Percentiles rank a stretch among this genome's conserved stretches.
Conservation (phyloP, 805 yeast species). For the Kazachstania psychrophila region DNA sequence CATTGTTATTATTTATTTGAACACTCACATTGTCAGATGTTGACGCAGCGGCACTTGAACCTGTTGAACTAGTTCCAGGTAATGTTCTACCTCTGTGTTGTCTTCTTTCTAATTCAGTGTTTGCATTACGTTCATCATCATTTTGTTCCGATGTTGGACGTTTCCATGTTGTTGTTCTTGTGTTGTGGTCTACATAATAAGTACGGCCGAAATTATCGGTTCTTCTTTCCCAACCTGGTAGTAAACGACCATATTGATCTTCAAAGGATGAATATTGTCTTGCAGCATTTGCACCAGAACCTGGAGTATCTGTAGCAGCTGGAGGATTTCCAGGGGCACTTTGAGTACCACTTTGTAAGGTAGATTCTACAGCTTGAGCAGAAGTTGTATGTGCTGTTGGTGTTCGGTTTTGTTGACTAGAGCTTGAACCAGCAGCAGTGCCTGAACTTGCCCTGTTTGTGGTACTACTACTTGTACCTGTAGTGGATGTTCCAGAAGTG, state of each 20-base stretch:
- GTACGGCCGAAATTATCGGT: conserved; percentile 97
- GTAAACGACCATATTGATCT: conserved; percentile 92
- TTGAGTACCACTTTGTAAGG: conserved; percentile 23
- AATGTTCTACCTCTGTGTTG: conserved; percentile 85
- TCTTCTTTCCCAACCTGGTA: conserved; percentile 98
- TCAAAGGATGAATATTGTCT: conserved; percentile 88
- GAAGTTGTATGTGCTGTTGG: conserved; percentile 15
- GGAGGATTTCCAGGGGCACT: conserved; percentile 8
- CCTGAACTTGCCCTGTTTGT: conserved; percentile 9
- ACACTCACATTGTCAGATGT: conserved; percentile 21
- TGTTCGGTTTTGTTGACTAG: conserved; percentile 5
- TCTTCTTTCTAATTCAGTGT: conserved; percentile 79
- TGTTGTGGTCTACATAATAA: conserved; percentile 94
- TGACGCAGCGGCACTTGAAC: conserved; percentile 7
- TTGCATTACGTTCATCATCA: conserved; percentile 58
- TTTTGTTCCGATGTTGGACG: conserved; percentile 80
- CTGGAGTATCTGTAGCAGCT: conserved; percentile 10
- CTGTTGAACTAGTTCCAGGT: conserved; percentile 46
- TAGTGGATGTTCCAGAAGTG: conserved; percentile 16
- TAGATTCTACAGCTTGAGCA: conserved; percentile 26
- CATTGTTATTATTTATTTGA: conserved; percentile 41
- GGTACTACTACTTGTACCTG: conserved; percentile 19
- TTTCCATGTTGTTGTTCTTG: conserved; percentile 98
- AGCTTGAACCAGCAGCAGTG: conserved; percentile 1
- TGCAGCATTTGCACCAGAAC: conserved; percentile 10